Conservation (phyloP, 805 yeast genomes). For the Barnettozyma sucrosica region DNA sequence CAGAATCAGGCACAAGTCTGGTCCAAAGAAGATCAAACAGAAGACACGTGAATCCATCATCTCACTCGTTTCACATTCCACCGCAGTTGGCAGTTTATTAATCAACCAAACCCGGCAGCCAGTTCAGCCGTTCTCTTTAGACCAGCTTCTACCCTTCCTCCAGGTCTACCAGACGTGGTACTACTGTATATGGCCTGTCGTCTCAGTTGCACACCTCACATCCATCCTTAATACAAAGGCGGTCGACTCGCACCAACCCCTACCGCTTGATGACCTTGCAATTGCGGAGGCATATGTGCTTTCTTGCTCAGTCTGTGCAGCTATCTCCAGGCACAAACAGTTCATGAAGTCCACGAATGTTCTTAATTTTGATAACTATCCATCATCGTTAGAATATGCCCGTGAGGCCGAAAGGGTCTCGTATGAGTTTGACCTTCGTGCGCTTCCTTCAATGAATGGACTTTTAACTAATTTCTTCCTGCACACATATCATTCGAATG, state of each 20-base stretch:
- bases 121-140: conserved; percentile 11
- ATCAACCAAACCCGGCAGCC: neutral
- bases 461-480: conserved; percentile 20
- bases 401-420: conserved; percentile 20
- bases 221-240: conserved; percentile 12
- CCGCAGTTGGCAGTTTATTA: neutral
- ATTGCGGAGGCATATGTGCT: conserved; percentile 19
- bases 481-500: conserved; percentile 20
- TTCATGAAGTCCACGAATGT: conserved; percentile 19
- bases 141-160: conserved; percentile 19
- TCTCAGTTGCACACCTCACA: conserved; percentile 14
- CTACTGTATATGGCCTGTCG: conserved; percentile 24
- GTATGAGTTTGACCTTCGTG: conserved; percentile 16
- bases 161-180: conserved; percentile 25
- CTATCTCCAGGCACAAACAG: conserved; percentile 19
- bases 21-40: conserved; percentile 22
- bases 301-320: conserved; percentile 22
- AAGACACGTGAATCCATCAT: conserved; percentile 20
- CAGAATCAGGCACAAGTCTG: conserved; percentile 22
- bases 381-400: conserved; percentile 17
- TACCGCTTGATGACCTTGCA: conserved; percentile 5
- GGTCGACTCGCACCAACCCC: conserved; percentile 6
- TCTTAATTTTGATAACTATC: conserved; percentile 16
- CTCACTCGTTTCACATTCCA: conserved; percentile 4
- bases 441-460: conserved; percentile 12